These are phyloP conservation scores for Urtica urens DNA, from an alignment of 306 rosid genomes.

Conservation along the genomic window DNA sequence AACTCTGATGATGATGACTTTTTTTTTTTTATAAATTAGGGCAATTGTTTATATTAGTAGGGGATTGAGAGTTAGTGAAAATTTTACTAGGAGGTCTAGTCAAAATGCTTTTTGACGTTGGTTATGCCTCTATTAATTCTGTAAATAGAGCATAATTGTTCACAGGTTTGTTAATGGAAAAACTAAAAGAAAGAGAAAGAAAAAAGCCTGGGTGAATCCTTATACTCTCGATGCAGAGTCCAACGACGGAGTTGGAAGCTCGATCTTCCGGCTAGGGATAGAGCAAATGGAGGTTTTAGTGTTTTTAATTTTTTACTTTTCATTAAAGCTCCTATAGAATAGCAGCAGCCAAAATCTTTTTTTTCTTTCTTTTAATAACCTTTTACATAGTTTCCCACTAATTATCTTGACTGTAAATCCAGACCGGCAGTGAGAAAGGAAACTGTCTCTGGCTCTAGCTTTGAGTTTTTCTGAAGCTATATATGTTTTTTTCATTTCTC, in stretches of 20 bases:
- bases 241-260: conserved; percentile 91
- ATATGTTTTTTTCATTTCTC: conserved; percentile 18
- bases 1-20: conserved; percentile 20
- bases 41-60: conserved; percentile 80
- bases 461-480: conserved; percentile 32
- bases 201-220: conserved; percentile 52
- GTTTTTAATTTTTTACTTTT: conserved; percentile 50
- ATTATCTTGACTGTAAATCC: conserved; percentile 22
- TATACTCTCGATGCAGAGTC: conserved; percentile 86
- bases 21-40: conserved; percentile 25
- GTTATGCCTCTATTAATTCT: conserved; percentile 65
- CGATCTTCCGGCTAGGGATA: conserved; percentile 62
- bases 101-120: conserved; percentile 38
- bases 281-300: conserved; percentile 84
- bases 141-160: conserved; percentile 92
- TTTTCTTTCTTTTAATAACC: conserved; percentile 32
- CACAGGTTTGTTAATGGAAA: conserved; percentile 56
- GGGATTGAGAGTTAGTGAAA: conserved; percentile 29
- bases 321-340: conserved; percentile 40
- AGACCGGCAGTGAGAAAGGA: conserved; percentile 43
- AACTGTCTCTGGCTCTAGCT: conserved; percentile 23
- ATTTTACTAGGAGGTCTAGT: conserved; percentile 52
- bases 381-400: conserved; percentile 24
- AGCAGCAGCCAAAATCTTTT: conserved; percentile 12
- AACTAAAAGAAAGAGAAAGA: no score